Percentiles rank a stretch among this genome's conserved stretches.
Conservation (phyloP, 257 asterid genomes). For the Ilex aquifolium region DNA sequence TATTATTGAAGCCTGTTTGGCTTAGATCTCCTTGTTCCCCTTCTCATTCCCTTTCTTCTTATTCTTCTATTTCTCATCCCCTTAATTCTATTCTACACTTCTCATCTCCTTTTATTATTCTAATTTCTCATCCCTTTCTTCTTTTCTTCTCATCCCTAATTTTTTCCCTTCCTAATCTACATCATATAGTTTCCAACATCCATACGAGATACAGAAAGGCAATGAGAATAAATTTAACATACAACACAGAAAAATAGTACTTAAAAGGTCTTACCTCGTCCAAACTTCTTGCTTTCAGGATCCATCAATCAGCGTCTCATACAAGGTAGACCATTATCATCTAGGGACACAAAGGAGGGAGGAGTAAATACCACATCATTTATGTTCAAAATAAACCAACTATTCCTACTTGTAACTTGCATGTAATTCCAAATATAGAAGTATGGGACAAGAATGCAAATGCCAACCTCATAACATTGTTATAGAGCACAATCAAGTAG, state of each 20-base stretch:
- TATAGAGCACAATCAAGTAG: background rate
- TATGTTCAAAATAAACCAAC: background rate
- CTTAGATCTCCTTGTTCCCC: too few species aligned
- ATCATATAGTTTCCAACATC: conserved; percentile 7
- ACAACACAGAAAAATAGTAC: background rate
- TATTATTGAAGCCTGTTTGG: too few species aligned
- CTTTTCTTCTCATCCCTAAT: too few species aligned
- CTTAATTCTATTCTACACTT: too few species aligned
- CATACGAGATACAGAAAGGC: background rate
- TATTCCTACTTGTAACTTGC: background rate
- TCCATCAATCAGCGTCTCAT: conserved; percentile 71
- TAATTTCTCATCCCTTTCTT: too few species aligned
- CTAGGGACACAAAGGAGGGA: conserved; percentile 5
- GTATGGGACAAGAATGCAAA: background rate
- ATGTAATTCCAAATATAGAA: background rate
- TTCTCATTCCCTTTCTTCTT: too few species aligned
- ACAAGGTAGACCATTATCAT: conserved; percentile 41
- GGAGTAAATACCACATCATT: too few species aligned
- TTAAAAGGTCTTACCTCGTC: conserved; percentile 61
- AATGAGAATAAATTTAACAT: background rate
- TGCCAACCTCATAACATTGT: background rate
- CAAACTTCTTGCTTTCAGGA: conserved; percentile 78
- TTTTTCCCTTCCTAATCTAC: too few species aligned
- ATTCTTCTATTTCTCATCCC: too few species aligned
- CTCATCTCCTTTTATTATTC: too few species aligned